These are phyloP conservation scores for Fonsecaea multimorphosa DNA, from an alignment of 2,329 filamentous ascomycete genomes.

Conservation along the genomic window DNA sequence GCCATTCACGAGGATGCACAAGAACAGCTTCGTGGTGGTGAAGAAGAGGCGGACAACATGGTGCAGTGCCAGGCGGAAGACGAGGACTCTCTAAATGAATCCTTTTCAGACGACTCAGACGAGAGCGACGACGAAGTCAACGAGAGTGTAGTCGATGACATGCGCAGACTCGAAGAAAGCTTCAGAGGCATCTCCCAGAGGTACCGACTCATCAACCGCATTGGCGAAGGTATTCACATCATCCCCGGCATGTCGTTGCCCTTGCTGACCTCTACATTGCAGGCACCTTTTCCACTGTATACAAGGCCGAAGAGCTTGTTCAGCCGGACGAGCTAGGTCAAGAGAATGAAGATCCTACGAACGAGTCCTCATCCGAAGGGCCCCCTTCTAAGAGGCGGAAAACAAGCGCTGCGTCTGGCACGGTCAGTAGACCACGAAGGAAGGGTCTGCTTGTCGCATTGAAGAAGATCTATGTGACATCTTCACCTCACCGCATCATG, in stretches of 20 bases:
- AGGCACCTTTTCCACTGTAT: conserved; percentile 98
- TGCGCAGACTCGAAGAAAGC: conserved; percentile 78
- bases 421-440: conserved; percentile 43
- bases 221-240: conserved; percentile 79
- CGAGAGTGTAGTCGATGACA: conserved; percentile 75
- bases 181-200: conserved; percentile 83
- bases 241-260: conserved; percentile 26
- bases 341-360: conserved; percentile 77
- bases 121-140: conserved; percentile 51
- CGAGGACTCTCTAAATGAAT: conserved; percentile 40
- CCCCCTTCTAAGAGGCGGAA: conserved; percentile 66
- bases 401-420: conserved; percentile 44
- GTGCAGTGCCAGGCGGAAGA: conserved; percentile 40
- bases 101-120: conserved; percentile 41
- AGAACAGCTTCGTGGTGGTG: conserved; percentile 17
- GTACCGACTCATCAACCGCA: conserved; percentile 92
- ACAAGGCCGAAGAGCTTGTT: conserved; percentile 90
- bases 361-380: conserved; percentile 70
- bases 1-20: conserved; percentile 37
- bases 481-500: conserved; percentile 87
- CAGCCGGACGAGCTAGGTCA: conserved; percentile 82
- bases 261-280: conserved; percentile 25
- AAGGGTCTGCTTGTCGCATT: conserved; percentile 85
- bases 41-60: conserved; percentile 11
- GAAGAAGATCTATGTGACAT: conserved; percentile 99